Base-by-base conservation (phyloP, 2,329 filamentous ascomycete species). In the Exophiala calicioides region DNA sequence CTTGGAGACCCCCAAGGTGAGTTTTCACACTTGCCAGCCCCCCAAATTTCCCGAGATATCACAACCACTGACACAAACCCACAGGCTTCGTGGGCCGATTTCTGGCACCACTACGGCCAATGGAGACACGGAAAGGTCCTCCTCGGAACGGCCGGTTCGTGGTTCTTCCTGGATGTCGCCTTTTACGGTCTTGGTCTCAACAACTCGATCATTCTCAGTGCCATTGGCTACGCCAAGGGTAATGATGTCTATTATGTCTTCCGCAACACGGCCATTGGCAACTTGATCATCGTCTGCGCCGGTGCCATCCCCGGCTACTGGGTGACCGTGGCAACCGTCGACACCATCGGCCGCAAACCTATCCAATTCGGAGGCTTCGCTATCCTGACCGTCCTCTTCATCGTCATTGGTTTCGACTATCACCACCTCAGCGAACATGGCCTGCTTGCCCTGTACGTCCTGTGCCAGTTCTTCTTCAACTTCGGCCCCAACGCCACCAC, bases 251-350 rank as follows among this genome's bases (percentile, higher is more conserved):
- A 90, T 69, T 66, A 87, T 56, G 76, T 75, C 63, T 76, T 89
- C 52, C 83, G 82, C 72, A 87, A 86, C 68, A 88, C 82, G 5
- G 85, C 86, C 38, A 77, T 88, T 15, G 87, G 87, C 7, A 90
- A 91, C 70, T 70, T 90, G 58, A 88, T 90, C 57, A 77, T 90
- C 39, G 82, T 90, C 57, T 81, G 86, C 49, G 86, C 87, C 3
- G 87, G 86, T 47, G 84, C 87, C 36, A 86, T 90, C 10, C 87
- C 87, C 0, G 87, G 87, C 10, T 90, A 90, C 73, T 90, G 86
- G 86, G 78, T 88, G 12, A 87, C 85, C 0, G 86, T 90, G 4
- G 81, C 81, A 9, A 81, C 80, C 1, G 80, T 89, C 46, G 86
- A 91, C 67, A 86, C 77, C 1, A 60, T 90, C 10, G 87, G 86